These are phyloP conservation scores for Pochonia chlamydosporia DNA, from an alignment of 2,329 filamentous ascomycete species.

Conservation along the genomic window DNA sequence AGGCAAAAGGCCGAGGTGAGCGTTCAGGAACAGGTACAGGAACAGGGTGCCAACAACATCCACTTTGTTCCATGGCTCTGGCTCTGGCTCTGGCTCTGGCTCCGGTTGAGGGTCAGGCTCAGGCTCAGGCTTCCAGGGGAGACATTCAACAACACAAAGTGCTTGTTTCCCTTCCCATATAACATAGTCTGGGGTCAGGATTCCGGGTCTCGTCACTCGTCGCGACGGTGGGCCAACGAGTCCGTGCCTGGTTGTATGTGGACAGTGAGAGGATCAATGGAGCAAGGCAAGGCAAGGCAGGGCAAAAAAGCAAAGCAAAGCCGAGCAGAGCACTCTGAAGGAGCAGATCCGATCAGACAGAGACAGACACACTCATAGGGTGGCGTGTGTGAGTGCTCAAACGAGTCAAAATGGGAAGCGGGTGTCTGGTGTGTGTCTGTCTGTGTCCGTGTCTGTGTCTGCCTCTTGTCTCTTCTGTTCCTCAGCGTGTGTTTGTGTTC, in stretches of 20 bases:
- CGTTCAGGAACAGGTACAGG: slow-evolving; percentile 4
- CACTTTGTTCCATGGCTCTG: slow-evolving; percentile 9
- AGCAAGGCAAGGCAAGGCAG: too few relatives aligned
- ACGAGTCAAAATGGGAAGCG: too few relatives aligned
- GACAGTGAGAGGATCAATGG: background rate
- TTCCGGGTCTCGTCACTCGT: slow-evolving; percentile 5
- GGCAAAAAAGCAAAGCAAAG: background rate
- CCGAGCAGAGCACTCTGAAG: background rate
- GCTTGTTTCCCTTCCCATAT: slow-evolving; percentile 6
- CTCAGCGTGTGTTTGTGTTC: slow-evolving; percentile 4
- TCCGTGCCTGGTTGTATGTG: background rate
- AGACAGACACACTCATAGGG: too few relatives aligned
- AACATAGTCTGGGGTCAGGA: slow-evolving; percentile 2
- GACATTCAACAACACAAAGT: slow-evolving; percentile 3
- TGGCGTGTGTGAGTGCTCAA: background rate
- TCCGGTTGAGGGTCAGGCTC: slow-evolving; percentile 5
- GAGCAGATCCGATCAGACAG: too few relatives aligned
- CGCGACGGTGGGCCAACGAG: background rate
- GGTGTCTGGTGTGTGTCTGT: slow-evolving; percentile 1
- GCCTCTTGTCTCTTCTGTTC: slow-evolving; percentile 3
- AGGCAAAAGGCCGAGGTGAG: background rate
- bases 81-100: background rate
- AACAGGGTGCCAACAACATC: slow-evolving; percentile 4
- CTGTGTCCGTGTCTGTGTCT: background rate
- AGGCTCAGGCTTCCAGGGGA: slow-evolving; percentile 6